A percentile compares a stretch with the other conserved stretches of the same genome.
Conservation (phyloP, 768 basidiomycete genomes). For the Leccinum rimulosum region DNA sequence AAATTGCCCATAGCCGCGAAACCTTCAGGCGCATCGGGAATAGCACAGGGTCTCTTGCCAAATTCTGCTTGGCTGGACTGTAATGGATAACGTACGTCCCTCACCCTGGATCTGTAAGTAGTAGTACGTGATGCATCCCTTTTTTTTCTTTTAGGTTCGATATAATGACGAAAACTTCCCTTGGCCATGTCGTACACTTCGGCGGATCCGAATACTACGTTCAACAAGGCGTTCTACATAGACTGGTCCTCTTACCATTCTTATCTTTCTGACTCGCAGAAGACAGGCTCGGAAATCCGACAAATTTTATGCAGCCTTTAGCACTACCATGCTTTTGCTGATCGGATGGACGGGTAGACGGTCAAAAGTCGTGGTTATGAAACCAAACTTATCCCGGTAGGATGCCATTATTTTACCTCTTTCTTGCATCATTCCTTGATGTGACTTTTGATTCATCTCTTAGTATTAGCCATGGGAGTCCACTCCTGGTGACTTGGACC, state of each 20-base stretch:
- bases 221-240: slow-evolving; percentile 12
- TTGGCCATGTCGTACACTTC: slow-evolving; percentile 1
- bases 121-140: too few relatives aligned
- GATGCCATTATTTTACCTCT: slow-evolving; percentile 1
- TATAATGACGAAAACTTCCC: neutral
- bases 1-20: too few relatives aligned
- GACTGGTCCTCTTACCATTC: slow-evolving; percentile 15
- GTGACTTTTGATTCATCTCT: neutral
- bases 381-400: slow-evolving; percentile 33
- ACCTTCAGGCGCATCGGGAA: neutral
- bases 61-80: neutral
- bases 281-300: neutral
- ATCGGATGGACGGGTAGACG: neutral
- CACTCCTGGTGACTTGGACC: neutral
- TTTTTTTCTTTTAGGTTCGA: neutral
- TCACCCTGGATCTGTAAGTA: neutral
- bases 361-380: slow-evolving; percentile 31
- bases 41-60: neutral
- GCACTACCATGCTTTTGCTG: neutral
- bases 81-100: neutral
- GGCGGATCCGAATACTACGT: neutral
- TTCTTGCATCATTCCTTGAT: neutral
- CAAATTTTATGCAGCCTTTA: slow-evolving; percentile 11
- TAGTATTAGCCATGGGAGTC: neutral
- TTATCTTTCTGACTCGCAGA: neutral